phyloP scores from a whole-genome alignment of 169 alveolate species.

The Eimeria necatrix region DNA sequence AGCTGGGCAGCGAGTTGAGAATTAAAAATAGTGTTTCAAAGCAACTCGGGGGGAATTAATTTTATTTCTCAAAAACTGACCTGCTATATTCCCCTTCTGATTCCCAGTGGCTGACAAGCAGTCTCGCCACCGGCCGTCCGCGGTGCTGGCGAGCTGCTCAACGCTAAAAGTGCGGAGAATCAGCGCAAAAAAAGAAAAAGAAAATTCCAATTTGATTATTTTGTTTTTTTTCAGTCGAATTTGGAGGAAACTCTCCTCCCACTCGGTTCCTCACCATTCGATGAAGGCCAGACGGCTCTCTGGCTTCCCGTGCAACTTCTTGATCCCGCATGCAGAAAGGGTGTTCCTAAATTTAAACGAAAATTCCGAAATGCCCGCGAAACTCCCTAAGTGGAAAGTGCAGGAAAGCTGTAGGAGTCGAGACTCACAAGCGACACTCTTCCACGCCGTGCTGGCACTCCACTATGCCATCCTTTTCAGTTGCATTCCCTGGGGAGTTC shows the following conservation, averaged over 20 bases:
- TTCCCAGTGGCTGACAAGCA: constrained; percentile 15
- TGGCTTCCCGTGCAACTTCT: constrained; percentile 39
- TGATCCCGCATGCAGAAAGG: constrained; percentile 43
- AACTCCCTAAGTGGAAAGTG: background rate
- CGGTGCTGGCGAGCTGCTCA: constrained; percentile 9
- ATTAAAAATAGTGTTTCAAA: background rate
- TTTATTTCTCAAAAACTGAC: background rate
- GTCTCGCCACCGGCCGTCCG: constrained; percentile 47
- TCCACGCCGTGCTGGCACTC: constrained; percentile 61
- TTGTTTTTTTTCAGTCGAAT: background rate
- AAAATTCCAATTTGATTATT: background rate
- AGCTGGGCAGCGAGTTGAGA: background rate
- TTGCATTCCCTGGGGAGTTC: constrained; percentile 22
- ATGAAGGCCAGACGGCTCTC: constrained; percentile 35
- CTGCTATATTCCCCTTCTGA: constrained; percentile 34
- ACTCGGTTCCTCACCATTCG: constrained; percentile 8
- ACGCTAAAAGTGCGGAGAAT: background rate
- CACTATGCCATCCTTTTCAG: constrained; percentile 18
- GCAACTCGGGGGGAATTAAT: too few relatives aligned
- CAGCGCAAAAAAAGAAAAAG: background rate
- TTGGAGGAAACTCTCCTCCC: background rate
- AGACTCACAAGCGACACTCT: constrained; percentile 37
- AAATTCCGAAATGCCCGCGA: background rate
- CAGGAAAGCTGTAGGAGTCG: background rate
- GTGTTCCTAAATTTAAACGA: background rate